These are phyloP conservation scores for Thielaviopsis musarum DNA, from an alignment of 2,329 filamentous ascomycete genomes.

Conservation along the genomic window DNA sequence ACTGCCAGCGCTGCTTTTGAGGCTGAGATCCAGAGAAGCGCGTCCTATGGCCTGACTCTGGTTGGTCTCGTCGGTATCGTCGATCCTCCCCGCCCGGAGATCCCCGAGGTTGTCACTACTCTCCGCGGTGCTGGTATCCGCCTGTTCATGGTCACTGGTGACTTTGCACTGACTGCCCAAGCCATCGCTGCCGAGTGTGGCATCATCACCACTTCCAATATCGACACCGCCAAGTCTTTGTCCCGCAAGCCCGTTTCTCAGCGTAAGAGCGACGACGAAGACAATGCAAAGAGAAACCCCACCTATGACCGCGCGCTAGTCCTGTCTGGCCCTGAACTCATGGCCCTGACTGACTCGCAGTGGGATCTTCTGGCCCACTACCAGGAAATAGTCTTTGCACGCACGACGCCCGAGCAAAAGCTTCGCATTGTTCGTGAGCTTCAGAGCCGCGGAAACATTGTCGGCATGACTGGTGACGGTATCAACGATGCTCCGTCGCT, in stretches of 20 bases:
- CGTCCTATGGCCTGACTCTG: slow-evolving; percentile 74
- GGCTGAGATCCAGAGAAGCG: slow-evolving; percentile 61
- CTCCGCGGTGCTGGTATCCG: slow-evolving; percentile 89
- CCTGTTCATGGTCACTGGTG: slow-evolving; percentile 93
- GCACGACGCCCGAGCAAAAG: slow-evolving; percentile 91
- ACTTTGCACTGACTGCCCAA: slow-evolving; percentile 66
- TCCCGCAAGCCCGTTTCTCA: slow-evolving; percentile 53
- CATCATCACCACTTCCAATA: slow-evolving; percentile 50
- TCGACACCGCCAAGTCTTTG: slow-evolving; percentile 28
- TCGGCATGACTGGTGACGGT: slow-evolving; percentile 97
- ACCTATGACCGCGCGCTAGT: slow-evolving; percentile 35
- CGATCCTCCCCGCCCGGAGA: slow-evolving; percentile 87
- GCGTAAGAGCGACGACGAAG: slow-evolving; percentile 21
- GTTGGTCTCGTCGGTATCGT: slow-evolving; percentile 91
- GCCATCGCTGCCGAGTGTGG: slow-evolving; percentile 70
- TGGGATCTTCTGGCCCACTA: slow-evolving; percentile 51
- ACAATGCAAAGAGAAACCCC: slow-evolving; percentile 12
- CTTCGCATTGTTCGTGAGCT: slow-evolving; percentile 90
- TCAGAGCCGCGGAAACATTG: slow-evolving; percentile 81
- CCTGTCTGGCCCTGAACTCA: slow-evolving; percentile 48
- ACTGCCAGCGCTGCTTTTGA: slow-evolving; percentile 76
- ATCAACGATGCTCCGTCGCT: slow-evolving; percentile 95
- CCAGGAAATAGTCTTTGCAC: slow-evolving; percentile 73
- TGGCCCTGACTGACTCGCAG: slow-evolving; percentile 46
- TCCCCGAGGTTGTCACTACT: slow-evolving; percentile 67